Conservation (phyloP, 2,329 filamentous ascomycete species). For the Talaromyces amestolkiae region DNA sequence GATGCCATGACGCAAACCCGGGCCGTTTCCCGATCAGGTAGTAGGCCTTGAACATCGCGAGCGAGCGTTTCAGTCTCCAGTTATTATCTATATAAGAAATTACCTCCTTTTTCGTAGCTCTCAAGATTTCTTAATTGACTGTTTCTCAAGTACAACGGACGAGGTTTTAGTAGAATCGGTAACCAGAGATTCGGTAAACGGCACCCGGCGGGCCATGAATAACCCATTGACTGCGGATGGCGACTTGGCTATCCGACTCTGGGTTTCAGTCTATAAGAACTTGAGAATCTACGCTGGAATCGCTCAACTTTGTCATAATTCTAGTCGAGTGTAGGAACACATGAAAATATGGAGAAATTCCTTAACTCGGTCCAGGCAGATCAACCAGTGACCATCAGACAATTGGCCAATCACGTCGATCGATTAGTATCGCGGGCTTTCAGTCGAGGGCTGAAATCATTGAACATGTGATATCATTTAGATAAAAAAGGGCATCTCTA, state of each 20-base stretch:
- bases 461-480: slow-evolving; percentile 37
- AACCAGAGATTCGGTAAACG: background rate
- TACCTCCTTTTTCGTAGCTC: background rate
- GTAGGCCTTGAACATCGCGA: background rate
- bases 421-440: background rate
- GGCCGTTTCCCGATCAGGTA: background rate
- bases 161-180: background rate
- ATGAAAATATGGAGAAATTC: background rate
- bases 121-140: background rate
- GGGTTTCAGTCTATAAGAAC: background rate
- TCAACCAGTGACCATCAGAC: background rate
- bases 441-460: background rate
- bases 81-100: too few relatives aligned
- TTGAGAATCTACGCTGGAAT: background rate
- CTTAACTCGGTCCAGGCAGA: background rate
- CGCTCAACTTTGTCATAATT: background rate
- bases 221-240: background rate
- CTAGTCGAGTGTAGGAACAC: background rate
- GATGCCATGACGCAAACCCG: slow-evolving; percentile 9
- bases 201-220: background rate
- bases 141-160: background rate
- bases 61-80: background rate
- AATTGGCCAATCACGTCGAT: background rate
- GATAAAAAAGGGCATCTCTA: slow-evolving; percentile 35
- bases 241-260: background rate